Conservation (phyloP, 805 yeast species). For the Lachancea meyersii region DNA sequence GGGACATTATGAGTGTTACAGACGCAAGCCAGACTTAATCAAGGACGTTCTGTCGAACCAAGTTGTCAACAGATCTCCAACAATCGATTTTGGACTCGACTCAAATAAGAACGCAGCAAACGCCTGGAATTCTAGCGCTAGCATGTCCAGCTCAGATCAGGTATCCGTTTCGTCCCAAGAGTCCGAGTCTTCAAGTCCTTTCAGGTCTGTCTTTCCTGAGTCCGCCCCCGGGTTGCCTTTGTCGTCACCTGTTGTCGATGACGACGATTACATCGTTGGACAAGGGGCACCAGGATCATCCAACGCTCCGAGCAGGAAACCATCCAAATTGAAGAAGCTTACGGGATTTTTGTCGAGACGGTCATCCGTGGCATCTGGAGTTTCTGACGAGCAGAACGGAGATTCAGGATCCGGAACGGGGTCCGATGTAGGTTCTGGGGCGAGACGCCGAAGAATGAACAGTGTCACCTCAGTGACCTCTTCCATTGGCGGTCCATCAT, state of each 20-base stretch:
- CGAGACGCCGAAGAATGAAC: conserved; percentile 11
- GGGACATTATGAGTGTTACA: conserved; percentile 89
- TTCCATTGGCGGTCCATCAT: conserved; percentile 4
- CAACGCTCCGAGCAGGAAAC: conserved; percentile 14
- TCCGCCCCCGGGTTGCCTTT: conserved; percentile 1
- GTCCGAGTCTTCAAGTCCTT: conserved; percentile 8
- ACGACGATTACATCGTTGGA: conserved; percentile 17
- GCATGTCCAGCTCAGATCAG: conserved; percentile 3
- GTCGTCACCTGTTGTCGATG: conserved; percentile 10
- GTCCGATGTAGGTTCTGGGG: neutral
- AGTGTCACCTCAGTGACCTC: conserved; percentile 16
- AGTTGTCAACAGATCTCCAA: conserved; percentile 30
- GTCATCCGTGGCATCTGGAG: conserved; percentile 12
- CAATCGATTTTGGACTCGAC: conserved; percentile 17
- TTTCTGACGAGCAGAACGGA: conserved; percentile 2
- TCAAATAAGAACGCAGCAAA: conserved; percentile 11
- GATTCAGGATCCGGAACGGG: conserved; percentile 1
- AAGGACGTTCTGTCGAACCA: conserved; percentile 24
- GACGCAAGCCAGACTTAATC: conserved; percentile 58
- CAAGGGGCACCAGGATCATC: conserved; percentile 9
- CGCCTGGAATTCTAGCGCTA: conserved; percentile 13
- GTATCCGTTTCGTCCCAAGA: conserved; percentile 11
- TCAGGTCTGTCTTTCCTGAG: conserved; percentile 12
- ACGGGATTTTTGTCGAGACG: conserved; percentile 21
- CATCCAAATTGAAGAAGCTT: conserved; percentile 16